These are phyloP conservation scores for Daldinia eschscholtzii DNA, from an alignment of 2,329 filamentous ascomycete genomes.

Conservation along the genomic window DNA sequence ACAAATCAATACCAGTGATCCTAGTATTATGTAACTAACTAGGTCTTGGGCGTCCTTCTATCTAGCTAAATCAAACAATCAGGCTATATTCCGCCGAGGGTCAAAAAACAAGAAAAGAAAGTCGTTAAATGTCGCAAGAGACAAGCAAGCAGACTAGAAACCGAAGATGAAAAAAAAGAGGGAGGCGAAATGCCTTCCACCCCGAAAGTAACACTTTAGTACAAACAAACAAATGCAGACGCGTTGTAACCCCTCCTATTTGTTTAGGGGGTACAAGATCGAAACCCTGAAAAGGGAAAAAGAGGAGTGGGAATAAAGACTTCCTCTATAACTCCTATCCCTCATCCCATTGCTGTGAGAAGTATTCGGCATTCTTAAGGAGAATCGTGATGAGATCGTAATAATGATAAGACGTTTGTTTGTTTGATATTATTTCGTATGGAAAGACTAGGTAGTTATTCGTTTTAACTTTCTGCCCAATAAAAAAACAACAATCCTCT, in stretches of 20 bases:
- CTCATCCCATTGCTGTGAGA: background rate
- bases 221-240: slow-evolving; percentile 18
- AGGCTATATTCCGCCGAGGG: background rate
- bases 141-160: background rate
- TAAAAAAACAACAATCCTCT: too few species aligned
- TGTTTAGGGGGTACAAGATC: background rate
- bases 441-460: background rate
- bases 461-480: too few species aligned
- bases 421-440: background rate
- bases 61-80: slow-evolving; percentile 1
- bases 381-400: slow-evolving; percentile 11
- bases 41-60: background rate
- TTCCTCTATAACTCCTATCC: background rate
- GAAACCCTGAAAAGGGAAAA: background rate
- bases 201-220: slow-evolving; percentile 23
- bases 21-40: background rate
- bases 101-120: background rate
- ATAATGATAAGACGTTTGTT: background rate
- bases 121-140: background rate
- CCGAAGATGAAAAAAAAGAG: background rate
- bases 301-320: background rate
- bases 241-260: background rate
- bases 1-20: slow-evolving; percentile 1
- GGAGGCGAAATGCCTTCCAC: background rate
- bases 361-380: background rate